These are phyloP conservation scores for Phyllostachys edulis DNA, from an alignment of 176 grass and related monocot genomes.

Conservation along the genomic window DNA sequence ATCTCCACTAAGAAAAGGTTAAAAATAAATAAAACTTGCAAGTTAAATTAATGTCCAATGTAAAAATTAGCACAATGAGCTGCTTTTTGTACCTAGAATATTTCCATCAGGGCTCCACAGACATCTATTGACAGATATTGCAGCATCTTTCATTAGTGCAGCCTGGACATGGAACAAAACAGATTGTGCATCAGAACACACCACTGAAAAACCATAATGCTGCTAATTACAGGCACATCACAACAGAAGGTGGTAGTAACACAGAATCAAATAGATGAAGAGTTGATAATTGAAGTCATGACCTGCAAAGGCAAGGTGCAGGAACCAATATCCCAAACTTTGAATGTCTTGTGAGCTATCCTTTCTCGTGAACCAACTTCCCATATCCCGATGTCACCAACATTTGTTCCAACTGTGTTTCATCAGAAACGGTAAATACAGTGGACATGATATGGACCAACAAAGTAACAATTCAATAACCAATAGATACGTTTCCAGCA, in stretches of 20 bases:
- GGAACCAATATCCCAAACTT: slow-evolving; percentile 90
- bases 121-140: slow-evolving; percentile 96
- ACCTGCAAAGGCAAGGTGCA: slow-evolving; percentile 92
- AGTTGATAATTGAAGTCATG: slow-evolving; percentile 12
- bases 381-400: slow-evolving; percentile 97
- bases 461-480: slow-evolving; percentile 22
- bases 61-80: slow-evolving; percentile 20
- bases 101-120: slow-evolving; percentile 96
- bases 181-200: slow-evolving; percentile 27
- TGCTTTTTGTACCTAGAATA: slow-evolving; percentile 63
- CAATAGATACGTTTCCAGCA: not conserved
- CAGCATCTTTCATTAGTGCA: slow-evolving; percentile 96
- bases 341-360: slow-evolving; percentile 93
- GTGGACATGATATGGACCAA: slow-evolving; percentile 1
- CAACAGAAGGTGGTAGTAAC: slow-evolving; percentile 10
- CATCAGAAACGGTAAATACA: slow-evolving; percentile 36
- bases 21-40: not conserved
- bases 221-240: slow-evolving; percentile 28
- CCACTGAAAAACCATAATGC: not conserved
- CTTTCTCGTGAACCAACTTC: slow-evolving; percentile 95
- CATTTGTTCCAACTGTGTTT: slow-evolving; percentile 93
- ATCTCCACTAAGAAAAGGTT: not conserved
- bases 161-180: slow-evolving; percentile 49
- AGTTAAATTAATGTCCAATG: slow-evolving; percentile 4
- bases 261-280: slow-evolving; percentile 16